Evolutionary conservation across 2,329 filamentous ascomycete species (phyloP).

Genomic region (Alternaria tenuissima): DNA sequence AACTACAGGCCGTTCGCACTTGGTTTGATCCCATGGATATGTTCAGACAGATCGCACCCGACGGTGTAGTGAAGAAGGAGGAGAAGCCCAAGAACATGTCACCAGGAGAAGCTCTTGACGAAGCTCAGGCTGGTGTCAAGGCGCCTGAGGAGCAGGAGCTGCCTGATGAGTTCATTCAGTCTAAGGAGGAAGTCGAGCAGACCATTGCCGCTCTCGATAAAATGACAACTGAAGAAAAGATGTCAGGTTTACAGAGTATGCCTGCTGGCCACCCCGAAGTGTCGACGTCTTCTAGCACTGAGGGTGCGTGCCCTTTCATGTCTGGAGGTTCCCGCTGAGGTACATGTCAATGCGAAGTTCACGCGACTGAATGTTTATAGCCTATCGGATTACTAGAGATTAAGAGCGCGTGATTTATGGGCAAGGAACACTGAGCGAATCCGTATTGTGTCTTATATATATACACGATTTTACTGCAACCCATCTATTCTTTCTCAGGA

Average conservation of each 20-base stretch:
- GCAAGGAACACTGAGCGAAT: not conserved
- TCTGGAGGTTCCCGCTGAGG: slow-evolving; percentile 1
- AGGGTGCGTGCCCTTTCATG: slow-evolving; percentile 22
- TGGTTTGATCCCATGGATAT: slow-evolving; percentile 73
- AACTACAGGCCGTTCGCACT: slow-evolving; percentile 66
- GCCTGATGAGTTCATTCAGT: slow-evolving; percentile 24
- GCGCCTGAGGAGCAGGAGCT: slow-evolving; percentile 25
- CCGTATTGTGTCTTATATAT: not conserved
- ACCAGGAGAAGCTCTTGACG: slow-evolving; percentile 38
- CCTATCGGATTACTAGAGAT: not conserved
- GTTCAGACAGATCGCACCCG: slow-evolving; percentile 69
- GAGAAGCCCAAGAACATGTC: slow-evolving; percentile 48
- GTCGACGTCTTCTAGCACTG: not conserved
- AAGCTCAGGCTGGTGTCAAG: slow-evolving; percentile 21
- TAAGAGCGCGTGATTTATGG: not conserved
- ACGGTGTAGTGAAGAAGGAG: slow-evolving; percentile 58
- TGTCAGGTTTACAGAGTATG: slow-evolving; percentile 3
- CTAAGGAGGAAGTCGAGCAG: slow-evolving; percentile 16
- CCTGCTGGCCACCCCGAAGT: slow-evolving; percentile 20
- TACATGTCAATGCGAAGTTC: rapidly evolving
- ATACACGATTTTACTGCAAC: not conserved
- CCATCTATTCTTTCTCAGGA: not conserved
- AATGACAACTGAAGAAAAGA: slow-evolving; percentile 10
- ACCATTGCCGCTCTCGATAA: slow-evolving; percentile 17
- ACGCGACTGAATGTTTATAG: not conserved